Evolutionary conservation across 169 alveolate genomes (phyloP), one percentile per base, ranked within the genome.

Genomic region (Cytauxzoon felis): DNA sequence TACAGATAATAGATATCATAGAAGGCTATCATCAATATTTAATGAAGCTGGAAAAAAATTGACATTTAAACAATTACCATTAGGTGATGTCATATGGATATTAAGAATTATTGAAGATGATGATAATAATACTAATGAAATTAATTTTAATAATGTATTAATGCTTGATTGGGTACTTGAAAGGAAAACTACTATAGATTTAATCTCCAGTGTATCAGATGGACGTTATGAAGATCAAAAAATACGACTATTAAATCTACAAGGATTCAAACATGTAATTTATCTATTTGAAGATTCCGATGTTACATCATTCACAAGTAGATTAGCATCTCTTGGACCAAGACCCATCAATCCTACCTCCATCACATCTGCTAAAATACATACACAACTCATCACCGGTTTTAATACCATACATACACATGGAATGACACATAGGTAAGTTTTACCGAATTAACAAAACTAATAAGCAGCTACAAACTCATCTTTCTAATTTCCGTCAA

Each of bases 191-290:
- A 65, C 90, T 16, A 69, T 85, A 13, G 94, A 89, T 59, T 68
- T 89, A 65, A 75, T 83, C 52, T 81, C 93, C 8, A 88, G 93
- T 52, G 82, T 89, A n/a, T 54, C 70, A 6, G 94, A 89, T 59
- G 94, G 94, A 5, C 67, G 86, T 27, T 86, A 89, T 57, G 93
- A 89, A 34, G 94, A 89, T 40, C 94, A 89, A 56, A 87, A 88
- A 69, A 53, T 79, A 36, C 76, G 94, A 27, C 59, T 89, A 60
- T 75, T 89, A 82, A 78, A 89, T 32, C 68, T 88, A 29, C 54
- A 49, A 19, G 94, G 91, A 23, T 76, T 73, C 54, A 80, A 72
- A 21, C 90, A 79, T 60, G 87, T 89, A 7, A 78, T 87, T 36
- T 89, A 84, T 68, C 56, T 89, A 23, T 78, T 88, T 24, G 94